Conservation (phyloP, 2,329 filamentous ascomycete genomes). For the Plectosphaerella plurivora region DNA sequence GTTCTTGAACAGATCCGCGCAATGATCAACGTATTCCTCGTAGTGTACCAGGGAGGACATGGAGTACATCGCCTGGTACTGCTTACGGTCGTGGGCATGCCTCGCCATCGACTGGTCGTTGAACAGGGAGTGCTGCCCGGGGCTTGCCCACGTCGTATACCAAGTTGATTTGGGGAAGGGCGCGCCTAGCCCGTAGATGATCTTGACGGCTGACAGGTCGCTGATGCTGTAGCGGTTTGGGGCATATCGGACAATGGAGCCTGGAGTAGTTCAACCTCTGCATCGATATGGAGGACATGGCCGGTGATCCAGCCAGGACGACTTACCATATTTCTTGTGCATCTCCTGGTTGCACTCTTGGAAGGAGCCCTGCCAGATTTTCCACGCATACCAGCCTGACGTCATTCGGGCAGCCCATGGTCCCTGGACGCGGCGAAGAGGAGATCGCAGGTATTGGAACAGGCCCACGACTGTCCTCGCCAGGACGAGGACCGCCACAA, state of each 20-base stretch:
- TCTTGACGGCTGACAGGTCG: constrained; percentile 31
- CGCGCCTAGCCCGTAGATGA: constrained; percentile 24
- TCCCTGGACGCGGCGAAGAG: too few relatives aligned
- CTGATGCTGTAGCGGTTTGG: constrained; percentile 42
- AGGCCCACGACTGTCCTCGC: too few relatives aligned
- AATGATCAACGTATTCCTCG: constrained; percentile 44
- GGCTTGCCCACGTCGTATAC: constrained; percentile 16
- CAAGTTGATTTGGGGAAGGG: constrained; percentile 29
- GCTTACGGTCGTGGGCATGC: constrained; percentile 31
- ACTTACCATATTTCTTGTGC: too few relatives aligned
- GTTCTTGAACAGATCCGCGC: constrained; percentile 32
- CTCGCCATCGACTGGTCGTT: constrained; percentile 25
- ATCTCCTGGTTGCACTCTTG: too few relatives aligned
- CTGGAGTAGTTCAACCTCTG: constrained; percentile 2
- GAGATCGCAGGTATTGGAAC: too few relatives aligned
- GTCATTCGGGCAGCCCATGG: too few relatives aligned
- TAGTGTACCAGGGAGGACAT: constrained; percentile 44
- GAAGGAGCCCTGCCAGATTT: too few relatives aligned
- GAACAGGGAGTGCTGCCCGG: constrained; percentile 21
- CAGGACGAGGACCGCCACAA: too few relatives aligned
- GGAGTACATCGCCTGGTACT: constrained; percentile 38
- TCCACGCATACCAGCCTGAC: too few relatives aligned
- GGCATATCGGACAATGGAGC: constrained; percentile 38
- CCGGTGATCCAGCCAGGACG: too few relatives aligned
- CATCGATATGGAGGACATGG: too few relatives aligned